Conservation (phyloP, 192 early-diverging fungal genomes). For the Coemansia sp. region DNA sequence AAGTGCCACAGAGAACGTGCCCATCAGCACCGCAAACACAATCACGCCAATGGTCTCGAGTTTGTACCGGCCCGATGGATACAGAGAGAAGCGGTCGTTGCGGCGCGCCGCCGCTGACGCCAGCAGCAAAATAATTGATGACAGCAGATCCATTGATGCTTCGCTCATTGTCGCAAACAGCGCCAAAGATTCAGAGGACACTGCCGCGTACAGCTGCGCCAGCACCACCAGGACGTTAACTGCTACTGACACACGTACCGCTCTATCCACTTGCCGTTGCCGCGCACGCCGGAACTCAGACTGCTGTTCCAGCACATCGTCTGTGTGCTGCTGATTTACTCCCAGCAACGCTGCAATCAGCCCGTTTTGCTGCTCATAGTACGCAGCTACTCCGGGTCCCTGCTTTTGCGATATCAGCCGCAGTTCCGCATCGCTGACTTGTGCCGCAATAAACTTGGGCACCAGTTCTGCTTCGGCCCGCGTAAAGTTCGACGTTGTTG, state of each 20-base stretch:
- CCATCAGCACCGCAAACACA: conserved; percentile 77
- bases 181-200: conserved; percentile 69
- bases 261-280: conserved; percentile 55
- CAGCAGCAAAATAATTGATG: conserved; percentile 62
- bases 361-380: conserved; percentile 54
- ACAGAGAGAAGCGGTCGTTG: conserved; percentile 62
- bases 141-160: conserved; percentile 78
- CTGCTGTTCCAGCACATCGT: conserved; percentile 42
- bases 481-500: conserved; percentile 34
- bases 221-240: conserved; percentile 69
- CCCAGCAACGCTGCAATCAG: conserved; percentile 46
- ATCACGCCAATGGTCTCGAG: conserved; percentile 80
- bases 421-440: conserved; percentile 37
- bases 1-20: conserved; percentile 67
- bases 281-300: conserved; percentile 26
- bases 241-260: conserved; percentile 65
- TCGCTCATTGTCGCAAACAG: conserved; percentile 81
- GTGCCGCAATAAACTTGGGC: conserved; percentile 48
- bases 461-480: conserved; percentile 43
- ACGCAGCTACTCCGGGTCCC: conserved; percentile 42
- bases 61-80: conserved; percentile 73
- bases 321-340: conserved; percentile 52
- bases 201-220: conserved; percentile 71
- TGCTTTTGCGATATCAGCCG: conserved; percentile 25
- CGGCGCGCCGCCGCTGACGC: conserved; percentile 61